Evolutionary conservation across 352 stramenopile species (phyloP).

Genomic region (Phytophthora nicotianae): DNA sequence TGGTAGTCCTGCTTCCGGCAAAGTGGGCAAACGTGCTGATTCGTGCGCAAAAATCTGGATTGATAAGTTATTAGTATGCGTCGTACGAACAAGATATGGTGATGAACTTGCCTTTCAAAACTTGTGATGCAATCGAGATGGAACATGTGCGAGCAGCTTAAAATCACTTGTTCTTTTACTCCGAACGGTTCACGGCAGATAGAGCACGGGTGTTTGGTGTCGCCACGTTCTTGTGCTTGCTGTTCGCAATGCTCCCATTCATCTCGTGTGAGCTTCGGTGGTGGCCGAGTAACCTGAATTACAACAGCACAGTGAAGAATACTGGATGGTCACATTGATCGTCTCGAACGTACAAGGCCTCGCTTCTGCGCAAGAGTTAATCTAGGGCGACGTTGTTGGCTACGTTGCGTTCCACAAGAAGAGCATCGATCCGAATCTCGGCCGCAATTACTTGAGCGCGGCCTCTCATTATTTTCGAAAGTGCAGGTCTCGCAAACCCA

Average conservation of each 20-base stretch:
- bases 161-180: slow-evolving; percentile 75
- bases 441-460: slow-evolving; percentile 1
- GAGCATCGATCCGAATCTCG: slow-evolving; percentile 44
- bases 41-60: slow-evolving; percentile 71
- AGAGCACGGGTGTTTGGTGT: slow-evolving; percentile 72
- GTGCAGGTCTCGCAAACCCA: slow-evolving; percentile 86
- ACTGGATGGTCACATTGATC: neutral
- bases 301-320: neutral
- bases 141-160: slow-evolving; percentile 90
- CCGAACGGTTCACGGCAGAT: slow-evolving; percentile 84
- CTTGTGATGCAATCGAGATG: slow-evolving; percentile 81
- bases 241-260: slow-evolving; percentile 81
- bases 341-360: slow-evolving; percentile 47
- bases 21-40: slow-evolving; percentile 79
- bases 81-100: neutral
- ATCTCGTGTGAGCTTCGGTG: slow-evolving; percentile 62
- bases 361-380: slow-evolving; percentile 75
- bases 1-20: slow-evolving; percentile 88
- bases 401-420: slow-evolving; percentile 47
- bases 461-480: slow-evolving; percentile 66
- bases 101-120: slow-evolving; percentile 63
- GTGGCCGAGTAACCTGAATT: slow-evolving; percentile 51
- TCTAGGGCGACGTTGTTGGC: slow-evolving; percentile 32
- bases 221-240: slow-evolving; percentile 63
- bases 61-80: neutral